Conservation (phyloP, 225 moss, liverwort and hornwort genomes). For the Neckera pumila region DNA sequence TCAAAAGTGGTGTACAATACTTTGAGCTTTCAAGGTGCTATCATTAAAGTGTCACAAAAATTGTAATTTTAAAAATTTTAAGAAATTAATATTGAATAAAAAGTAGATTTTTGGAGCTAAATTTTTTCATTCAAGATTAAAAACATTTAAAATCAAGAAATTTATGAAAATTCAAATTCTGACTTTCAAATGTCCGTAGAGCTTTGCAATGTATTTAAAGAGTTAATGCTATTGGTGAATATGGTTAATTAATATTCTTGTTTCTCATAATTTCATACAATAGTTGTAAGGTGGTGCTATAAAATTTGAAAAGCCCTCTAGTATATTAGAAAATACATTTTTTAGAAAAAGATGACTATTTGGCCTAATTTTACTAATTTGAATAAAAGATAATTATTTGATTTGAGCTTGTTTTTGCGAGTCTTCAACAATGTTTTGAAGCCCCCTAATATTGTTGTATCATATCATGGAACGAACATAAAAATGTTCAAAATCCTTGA, state of each 20-base stretch:
- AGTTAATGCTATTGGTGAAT: background rate
- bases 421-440: background rate
- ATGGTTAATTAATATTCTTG: background rate
- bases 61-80: too few species aligned
- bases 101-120: too few species aligned
- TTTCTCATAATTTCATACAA: background rate
- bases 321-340: background rate
- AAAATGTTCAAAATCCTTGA: background rate
- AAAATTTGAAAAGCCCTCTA: background rate
- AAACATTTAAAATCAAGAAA: too few species aligned
- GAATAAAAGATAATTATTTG: background rate
- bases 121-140: too few species aligned
- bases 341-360: background rate
- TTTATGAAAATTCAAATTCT: too few species aligned
- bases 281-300: fast-evolving
- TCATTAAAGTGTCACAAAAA: too few species aligned
- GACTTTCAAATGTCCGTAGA: too few species aligned
- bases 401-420: background rate
- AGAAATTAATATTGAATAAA: too few species aligned
- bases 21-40: too few species aligned
- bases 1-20: too few species aligned
- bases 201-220: too few species aligned
- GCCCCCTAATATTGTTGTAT: background rate
- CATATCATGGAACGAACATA: background rate
- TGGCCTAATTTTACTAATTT: background rate